phyloP scores from a whole-genome alignment of 1,284 basidiomycete genomes.

The Ustilago shanxiensis region DNA sequence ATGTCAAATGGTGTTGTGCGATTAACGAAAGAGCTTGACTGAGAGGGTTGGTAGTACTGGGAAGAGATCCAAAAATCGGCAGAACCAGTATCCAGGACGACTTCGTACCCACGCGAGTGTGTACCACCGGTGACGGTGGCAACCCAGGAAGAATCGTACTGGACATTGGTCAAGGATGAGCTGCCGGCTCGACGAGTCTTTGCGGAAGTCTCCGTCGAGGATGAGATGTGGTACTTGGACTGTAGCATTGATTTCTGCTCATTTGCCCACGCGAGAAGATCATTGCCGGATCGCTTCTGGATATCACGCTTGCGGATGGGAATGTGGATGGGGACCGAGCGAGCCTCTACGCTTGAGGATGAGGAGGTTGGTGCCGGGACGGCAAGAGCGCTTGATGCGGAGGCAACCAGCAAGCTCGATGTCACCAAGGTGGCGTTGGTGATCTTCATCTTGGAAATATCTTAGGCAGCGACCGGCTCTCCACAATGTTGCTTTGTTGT shows the following conservation, averaged over 20 bases:
- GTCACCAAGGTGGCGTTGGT: slow-evolving; percentile 27
- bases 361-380: slow-evolving; percentile 22
- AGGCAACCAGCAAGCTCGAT: slow-evolving; percentile 34
- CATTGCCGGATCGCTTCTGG: slow-evolving; percentile 30
- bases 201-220: not conserved
- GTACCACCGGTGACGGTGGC: slow-evolving; percentile 53
- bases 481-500: not conserved
- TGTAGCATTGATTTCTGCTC: slow-evolving; percentile 50
- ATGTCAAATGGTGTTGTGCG: slow-evolving; percentile 41
- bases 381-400: slow-evolving; percentile 19
- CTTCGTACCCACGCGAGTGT: slow-evolving; percentile 28
- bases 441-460: slow-evolving; percentile 29
- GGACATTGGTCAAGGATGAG: slow-evolving; percentile 43
- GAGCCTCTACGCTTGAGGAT: not conserved
- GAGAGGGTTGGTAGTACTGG: slow-evolving; percentile 29
- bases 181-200: slow-evolving; percentile 21
- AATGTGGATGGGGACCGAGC: slow-evolving; percentile 20
- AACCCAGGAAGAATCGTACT: slow-evolving; percentile 57
- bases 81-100: slow-evolving; percentile 61
- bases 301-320: slow-evolving; percentile 39
- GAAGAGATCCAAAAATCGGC: slow-evolving; percentile 52
- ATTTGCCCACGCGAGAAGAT: slow-evolving; percentile 54
- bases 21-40: slow-evolving; percentile 42
- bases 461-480: not conserved
- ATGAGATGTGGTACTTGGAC: slow-evolving; percentile 51